phyloP scores from a whole-genome alignment of 2,329 filamentous ascomycete genomes.

The Knoxdaviesia capensis region DNA sequence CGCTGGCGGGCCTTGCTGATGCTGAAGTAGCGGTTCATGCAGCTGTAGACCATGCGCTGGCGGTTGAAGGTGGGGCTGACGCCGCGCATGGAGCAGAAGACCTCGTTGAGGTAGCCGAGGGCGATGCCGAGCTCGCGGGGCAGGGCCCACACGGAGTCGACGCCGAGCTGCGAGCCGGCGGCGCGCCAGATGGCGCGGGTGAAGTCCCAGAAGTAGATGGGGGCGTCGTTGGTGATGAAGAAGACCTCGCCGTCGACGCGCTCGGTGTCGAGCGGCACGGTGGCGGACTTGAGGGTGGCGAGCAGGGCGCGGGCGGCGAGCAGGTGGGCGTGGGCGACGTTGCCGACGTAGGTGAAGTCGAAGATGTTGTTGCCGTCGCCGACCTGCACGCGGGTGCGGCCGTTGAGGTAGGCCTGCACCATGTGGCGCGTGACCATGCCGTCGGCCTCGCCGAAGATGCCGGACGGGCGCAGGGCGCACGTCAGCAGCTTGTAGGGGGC shows the following conservation, averaged over 20 bases:
- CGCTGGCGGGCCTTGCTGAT: constrained; percentile 54
- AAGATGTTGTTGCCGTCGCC: constrained; percentile 47
- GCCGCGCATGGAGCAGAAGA: constrained; percentile 24
- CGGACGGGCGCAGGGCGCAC: constrained; percentile 64
- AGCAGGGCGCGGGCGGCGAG: constrained; percentile 60
- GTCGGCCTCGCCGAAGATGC: constrained; percentile 85
- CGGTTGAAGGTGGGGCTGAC: constrained; percentile 36
- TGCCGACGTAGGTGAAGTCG: constrained; percentile 45
- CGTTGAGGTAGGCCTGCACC: constrained; percentile 46
- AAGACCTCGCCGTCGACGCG: constrained; percentile 70
- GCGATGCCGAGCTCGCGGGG: constrained; percentile 27
- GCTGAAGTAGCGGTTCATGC: constrained; percentile 60
- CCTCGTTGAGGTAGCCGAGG: constrained; percentile 32
- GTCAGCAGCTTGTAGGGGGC: constrained; percentile 44
- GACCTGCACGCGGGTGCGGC: constrained; percentile 59
- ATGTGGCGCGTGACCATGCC: constrained; percentile 54
- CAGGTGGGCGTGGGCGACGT: constrained; percentile 57
- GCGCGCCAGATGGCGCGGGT: constrained; percentile 56
- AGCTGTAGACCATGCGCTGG: constrained; percentile 43
- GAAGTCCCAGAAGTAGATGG: constrained; percentile 84
- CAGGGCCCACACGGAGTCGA: constrained; percentile 33
- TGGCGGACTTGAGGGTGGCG: constrained; percentile 27
- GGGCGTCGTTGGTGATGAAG: constrained; percentile 76
- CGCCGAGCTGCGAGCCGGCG: constrained; percentile 30
- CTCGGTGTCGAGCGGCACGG: constrained; percentile 50